phyloP scores from a whole-genome alignment of 495 filamentous ascomycete species.

The Thozetella sp. region DNA sequence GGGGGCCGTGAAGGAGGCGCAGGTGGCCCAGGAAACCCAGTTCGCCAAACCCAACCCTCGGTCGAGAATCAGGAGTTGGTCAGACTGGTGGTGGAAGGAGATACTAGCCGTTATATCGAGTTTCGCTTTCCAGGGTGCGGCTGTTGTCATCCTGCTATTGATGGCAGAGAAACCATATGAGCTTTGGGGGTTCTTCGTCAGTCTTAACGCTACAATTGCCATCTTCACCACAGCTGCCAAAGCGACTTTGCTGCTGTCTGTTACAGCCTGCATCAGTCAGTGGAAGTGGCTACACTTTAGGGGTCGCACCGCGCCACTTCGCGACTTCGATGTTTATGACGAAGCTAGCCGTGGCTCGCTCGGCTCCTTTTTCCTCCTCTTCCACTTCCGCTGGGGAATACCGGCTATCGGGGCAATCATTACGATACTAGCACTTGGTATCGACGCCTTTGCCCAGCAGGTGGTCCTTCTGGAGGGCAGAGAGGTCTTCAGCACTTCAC shows the following conservation, averaged over 20 bases:
- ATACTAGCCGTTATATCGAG: conserved; percentile 12
- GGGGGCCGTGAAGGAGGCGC: no score
- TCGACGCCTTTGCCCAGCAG: conserved; percentile 21
- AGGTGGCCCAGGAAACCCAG: background rate
- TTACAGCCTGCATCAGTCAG: conserved; percentile 41
- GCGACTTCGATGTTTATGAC: conserved; percentile 43
- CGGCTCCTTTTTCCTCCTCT: conserved; percentile 16
- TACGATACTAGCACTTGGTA: conserved; percentile 15
- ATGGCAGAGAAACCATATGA: conserved; percentile 34
- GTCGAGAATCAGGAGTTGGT: background rate
- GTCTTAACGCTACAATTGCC: conserved; percentile 46
- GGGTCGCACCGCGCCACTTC: conserved; percentile 28
- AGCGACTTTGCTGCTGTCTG: conserved; percentile 31
- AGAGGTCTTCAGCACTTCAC: background rate
- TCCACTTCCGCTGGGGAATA: conserved; percentile 2
- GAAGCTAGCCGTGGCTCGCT: conserved; percentile 31
- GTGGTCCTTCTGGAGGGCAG: conserved; percentile 5
- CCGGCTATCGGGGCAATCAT: conserved; percentile 12
- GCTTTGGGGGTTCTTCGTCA: conserved; percentile 41
- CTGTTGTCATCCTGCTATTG: conserved; percentile 32
- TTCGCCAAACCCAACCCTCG: background rate
- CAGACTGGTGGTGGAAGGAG: conserved; percentile 21
- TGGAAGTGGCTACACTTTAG: conserved; percentile 51
- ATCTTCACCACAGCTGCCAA: conserved; percentile 42
- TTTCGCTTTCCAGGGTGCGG: conserved; percentile 14